Evolutionary conservation across 2,329 filamentous ascomycete genomes (phyloP).

Genomic region (Monosporascus sp.): DNA sequence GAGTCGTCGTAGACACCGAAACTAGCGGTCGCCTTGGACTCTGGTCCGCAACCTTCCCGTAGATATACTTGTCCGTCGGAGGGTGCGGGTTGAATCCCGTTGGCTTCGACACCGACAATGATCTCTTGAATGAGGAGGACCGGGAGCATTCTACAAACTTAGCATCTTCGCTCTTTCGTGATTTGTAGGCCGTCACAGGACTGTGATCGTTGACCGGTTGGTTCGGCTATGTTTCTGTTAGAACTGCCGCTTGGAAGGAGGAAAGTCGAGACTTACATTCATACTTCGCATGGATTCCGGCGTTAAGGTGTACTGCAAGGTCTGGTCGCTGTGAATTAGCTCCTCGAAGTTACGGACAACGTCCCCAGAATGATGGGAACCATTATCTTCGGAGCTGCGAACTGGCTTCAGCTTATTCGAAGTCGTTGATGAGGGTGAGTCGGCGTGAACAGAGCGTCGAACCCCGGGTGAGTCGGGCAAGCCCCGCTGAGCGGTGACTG

Average conservation of each 20-base stretch:
- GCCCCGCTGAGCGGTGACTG: constrained; percentile 9
- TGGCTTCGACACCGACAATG: constrained; percentile 36
- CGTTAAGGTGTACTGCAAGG: constrained; percentile 76
- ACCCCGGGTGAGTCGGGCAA: constrained; percentile 24
- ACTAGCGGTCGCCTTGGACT: constrained; percentile 27
- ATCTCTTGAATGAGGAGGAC: constrained; percentile 37
- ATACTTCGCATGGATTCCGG: constrained; percentile 74
- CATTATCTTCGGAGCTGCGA: constrained; percentile 54
- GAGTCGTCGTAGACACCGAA: constrained; percentile 27
- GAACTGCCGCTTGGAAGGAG: constrained; percentile 8
- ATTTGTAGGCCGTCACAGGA: constrained; percentile 35
- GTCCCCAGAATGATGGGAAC: constrained; percentile 43
- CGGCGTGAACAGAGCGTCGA: constrained; percentile 37
- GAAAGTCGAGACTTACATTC: constrained; percentile 48
- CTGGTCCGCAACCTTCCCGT: constrained; percentile 20
- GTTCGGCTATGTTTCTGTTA: constrained; percentile 29
- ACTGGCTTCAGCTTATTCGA: constrained; percentile 47
- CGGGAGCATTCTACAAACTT: constrained; percentile 33
- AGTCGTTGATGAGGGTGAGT: constrained; percentile 45
- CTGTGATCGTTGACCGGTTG: constrained; percentile 34
- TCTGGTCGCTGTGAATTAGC: constrained; percentile 75
- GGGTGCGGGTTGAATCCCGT: constrained; percentile 33
- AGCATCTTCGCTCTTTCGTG: constrained; percentile 42
- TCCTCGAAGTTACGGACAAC: constrained; percentile 69
- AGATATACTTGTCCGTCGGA: constrained; percentile 19